phyloP scores from a whole-genome alignment of 192 early-diverging fungal genomes.

The Coemansia sp. region DNA sequence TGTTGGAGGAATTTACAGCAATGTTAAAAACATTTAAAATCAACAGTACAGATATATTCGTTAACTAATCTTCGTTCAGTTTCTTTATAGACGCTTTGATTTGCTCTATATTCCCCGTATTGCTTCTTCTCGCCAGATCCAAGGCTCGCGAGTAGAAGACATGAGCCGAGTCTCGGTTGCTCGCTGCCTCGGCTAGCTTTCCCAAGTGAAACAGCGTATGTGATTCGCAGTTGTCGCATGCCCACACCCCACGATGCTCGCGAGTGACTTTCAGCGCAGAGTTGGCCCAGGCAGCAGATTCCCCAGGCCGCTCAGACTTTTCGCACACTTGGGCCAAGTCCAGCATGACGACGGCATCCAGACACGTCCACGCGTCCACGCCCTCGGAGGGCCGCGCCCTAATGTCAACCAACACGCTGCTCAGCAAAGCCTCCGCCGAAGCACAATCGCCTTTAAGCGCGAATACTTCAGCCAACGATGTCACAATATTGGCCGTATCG shows the following conservation, averaged over 20 bases:
- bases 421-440: constrained; percentile 22
- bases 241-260: constrained; percentile 13
- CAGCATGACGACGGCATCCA: constrained; percentile 51
- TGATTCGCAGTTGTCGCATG: constrained; percentile 44
- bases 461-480: constrained; percentile 48
- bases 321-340: constrained; percentile 39
- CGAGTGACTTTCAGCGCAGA: constrained; percentile 8
- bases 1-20: not conserved
- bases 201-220: constrained; percentile 34
- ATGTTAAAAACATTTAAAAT: not conserved
- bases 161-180: constrained; percentile 16
- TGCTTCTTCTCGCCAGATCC: constrained; percentile 16
- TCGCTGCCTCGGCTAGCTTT: not conserved
- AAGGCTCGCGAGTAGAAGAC: constrained; percentile 19
- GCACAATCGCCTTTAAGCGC: constrained; percentile 35
- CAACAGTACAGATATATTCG: constrained; percentile 9
- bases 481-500: constrained; percentile 25
- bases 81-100: constrained; percentile 16
- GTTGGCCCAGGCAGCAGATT: constrained; percentile 27
- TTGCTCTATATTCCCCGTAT: constrained; percentile 33
- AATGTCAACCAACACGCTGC: constrained; percentile 32
- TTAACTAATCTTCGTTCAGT: constrained; percentile 6
- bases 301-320: not conserved
- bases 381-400: not conserved
- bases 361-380: constrained; percentile 39